A percentile compares a stretch with the other conserved stretches of the same genome.
Evolutionary conservation across 2,329 filamentous ascomycete genomes (phyloP).

Genomic region (Raffaelea arxii): DNA sequence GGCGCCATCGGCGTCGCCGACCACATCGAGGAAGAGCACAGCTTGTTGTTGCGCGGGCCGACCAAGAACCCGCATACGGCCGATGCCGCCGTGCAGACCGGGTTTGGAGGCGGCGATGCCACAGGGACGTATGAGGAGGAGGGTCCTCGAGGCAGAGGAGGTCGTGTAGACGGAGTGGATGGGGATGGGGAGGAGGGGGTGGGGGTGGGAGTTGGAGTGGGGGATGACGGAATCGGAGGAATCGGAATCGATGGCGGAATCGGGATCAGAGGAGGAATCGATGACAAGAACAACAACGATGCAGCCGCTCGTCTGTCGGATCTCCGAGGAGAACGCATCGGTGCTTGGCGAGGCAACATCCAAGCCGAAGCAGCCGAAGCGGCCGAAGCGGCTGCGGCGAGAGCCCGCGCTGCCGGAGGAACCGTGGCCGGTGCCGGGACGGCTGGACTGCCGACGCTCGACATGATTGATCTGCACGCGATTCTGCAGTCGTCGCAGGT

Average conservation of each 20-base stretch:
- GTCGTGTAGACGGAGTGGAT: too few species aligned
- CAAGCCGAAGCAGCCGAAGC: constrained; percentile 35
- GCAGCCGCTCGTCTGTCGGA: too few species aligned
- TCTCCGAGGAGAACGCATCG: constrained; percentile 47
- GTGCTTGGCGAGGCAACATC: constrained; percentile 54
- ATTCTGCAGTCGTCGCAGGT: constrained; percentile 73
- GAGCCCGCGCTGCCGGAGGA: too few species aligned
- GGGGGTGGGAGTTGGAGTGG: too few species aligned
- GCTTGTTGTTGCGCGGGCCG: constrained; percentile 54
- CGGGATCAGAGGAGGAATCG: too few species aligned
- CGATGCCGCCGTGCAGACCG: constrained; percentile 58
- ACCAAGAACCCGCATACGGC: constrained; percentile 46
- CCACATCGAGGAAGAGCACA: constrained; percentile 58
- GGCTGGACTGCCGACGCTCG: constrained; percentile 59
- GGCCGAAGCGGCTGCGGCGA: neutral
- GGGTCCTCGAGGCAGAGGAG: too few species aligned
- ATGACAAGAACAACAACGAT: constrained; percentile 23
- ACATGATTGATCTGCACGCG: constrained; percentile 74
- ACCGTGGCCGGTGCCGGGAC: too few species aligned
- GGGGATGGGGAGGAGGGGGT: too few species aligned
- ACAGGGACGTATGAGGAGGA: constrained; percentile 43
- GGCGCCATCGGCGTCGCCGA: constrained; percentile 61
- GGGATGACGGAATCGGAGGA: constrained; percentile 27
- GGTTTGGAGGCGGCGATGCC: constrained; percentile 50
- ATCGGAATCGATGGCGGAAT: neutral